phyloP scores from a whole-genome alignment of 2,329 filamentous ascomycete genomes.

The Hypoxylon sp. region DNA sequence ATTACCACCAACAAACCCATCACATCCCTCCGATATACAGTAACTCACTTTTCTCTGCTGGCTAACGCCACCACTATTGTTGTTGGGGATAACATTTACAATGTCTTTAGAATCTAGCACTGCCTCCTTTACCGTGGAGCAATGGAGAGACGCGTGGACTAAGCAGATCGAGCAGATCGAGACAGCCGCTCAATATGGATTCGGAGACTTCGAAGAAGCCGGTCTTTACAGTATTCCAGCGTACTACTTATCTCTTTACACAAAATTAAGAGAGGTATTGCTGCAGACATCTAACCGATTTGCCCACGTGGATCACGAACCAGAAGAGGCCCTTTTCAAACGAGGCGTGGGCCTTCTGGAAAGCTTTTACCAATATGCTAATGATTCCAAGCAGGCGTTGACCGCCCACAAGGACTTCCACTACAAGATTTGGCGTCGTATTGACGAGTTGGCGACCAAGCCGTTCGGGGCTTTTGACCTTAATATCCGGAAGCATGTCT shows the following conservation, averaged over 20 bases:
- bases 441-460: background rate
- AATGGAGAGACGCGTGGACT: background rate
- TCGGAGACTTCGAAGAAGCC: background rate
- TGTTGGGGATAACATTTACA: background rate
- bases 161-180: slow-evolving; percentile 13
- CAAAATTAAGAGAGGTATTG: background rate
- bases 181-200: background rate
- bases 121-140: background rate
- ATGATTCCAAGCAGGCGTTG: background rate
- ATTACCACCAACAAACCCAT: background rate
- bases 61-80: background rate
- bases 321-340: slow-evolving; percentile 3
- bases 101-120: background rate
- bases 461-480: background rate
- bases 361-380: background rate
- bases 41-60: background rate
- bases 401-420: background rate
- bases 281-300: background rate
- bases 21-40: background rate
- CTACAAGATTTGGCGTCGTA: slow-evolving; percentile 10
- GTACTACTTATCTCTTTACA: slow-evolving; percentile 16
- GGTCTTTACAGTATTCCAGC: background rate
- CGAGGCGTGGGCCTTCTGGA: slow-evolving; percentile 7
- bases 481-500: slow-evolving; percentile 10
- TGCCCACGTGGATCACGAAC: background rate